These are phyloP conservation scores for Rhynchospora tenuis DNA, from an alignment of 176 grass and related monocot species.

Conservation along the genomic window DNA sequence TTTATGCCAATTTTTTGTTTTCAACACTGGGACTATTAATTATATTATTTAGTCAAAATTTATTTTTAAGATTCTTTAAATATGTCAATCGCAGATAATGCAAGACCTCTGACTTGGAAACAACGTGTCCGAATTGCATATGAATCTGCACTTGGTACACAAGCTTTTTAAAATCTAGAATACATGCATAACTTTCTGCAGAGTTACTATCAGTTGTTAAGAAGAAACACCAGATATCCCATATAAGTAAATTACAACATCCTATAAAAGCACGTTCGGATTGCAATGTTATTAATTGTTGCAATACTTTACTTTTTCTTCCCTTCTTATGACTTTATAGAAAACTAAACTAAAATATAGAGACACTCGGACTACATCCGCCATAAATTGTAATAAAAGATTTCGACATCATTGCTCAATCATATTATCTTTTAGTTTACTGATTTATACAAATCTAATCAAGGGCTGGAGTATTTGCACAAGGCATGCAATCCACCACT, in stretches of 20 bases:
- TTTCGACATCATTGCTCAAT: background rate
- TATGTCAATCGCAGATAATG: conserved; percentile 13
- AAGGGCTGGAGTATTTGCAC: conserved; percentile 50
- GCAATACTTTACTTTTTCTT: too few species aligned
- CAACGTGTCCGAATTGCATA: conserved; percentile 33
- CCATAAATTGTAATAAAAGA: background rate
- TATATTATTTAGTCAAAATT: background rate
- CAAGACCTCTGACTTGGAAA: background rate
- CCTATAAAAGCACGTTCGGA: too few species aligned
- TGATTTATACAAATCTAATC: background rate
- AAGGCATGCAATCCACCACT: conserved; percentile 26
- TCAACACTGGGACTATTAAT: background rate
- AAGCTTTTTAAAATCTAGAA: background rate
- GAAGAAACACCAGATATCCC: background rate
- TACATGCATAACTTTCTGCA: background rate
- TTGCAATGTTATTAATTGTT: too few species aligned
- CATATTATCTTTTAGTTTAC: background rate
- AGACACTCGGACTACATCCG: background rate
- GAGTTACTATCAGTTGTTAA: too few species aligned
- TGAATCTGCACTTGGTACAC: conserved; percentile 43
- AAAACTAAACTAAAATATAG: background rate
- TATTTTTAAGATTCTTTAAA: background rate
- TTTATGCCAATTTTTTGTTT: too few species aligned
- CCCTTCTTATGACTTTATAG: background rate
- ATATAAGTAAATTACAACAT: background rate